Conservation (phyloP, 441 rosid species). For the Mallotus japonicus region DNA sequence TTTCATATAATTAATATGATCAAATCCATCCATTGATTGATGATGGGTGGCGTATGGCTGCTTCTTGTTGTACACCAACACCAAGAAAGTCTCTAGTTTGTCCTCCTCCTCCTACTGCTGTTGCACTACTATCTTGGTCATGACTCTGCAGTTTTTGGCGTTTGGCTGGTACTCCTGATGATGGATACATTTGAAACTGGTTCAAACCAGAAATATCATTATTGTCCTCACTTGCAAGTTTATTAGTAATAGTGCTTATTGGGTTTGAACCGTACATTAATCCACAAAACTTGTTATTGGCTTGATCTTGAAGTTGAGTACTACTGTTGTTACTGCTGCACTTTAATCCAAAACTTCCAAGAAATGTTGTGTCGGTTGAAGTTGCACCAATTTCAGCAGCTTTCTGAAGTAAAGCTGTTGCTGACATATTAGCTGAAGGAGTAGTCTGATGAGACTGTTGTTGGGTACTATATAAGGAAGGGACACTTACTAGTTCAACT, state of each 20-base stretch:
- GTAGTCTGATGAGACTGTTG: slow-evolving; percentile 39
- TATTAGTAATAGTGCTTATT: slow-evolving; percentile 8
- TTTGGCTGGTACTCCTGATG: slow-evolving; percentile 32
- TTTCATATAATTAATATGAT: slow-evolving; percentile 32
- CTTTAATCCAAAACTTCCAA: slow-evolving; percentile 49
- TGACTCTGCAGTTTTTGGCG: slow-evolving; percentile 45
- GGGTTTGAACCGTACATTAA: slow-evolving; percentile 44
- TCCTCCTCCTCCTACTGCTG: slow-evolving; percentile 38
- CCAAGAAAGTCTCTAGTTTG: slow-evolving; percentile 94
- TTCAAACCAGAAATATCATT: slow-evolving; percentile 40
- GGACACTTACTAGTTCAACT: slow-evolving; percentile 46
- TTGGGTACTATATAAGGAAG: slow-evolving; percentile 68
- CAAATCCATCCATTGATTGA: slow-evolving; percentile 83
- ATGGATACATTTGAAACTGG: slow-evolving; percentile 46
- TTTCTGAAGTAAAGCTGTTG: slow-evolving; percentile 86
- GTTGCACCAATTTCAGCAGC: slow-evolving; percentile 80
- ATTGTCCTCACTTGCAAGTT: slow-evolving; percentile 35
- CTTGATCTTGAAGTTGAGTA: slow-evolving; percentile 34
- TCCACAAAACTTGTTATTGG: slow-evolving; percentile 50
- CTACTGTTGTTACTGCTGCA: slow-evolving; percentile 23
- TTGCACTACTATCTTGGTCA: slow-evolving; percentile 31
- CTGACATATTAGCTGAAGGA: slow-evolving; percentile 64
- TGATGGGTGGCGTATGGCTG: slow-evolving; percentile 52
- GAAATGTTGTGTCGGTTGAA: slow-evolving; percentile 48
- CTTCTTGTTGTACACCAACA: slow-evolving; percentile 55